phyloP scores from a whole-genome alignment of 2,329 filamentous ascomycete species.

The Botryosphaeria dothidea region DNA sequence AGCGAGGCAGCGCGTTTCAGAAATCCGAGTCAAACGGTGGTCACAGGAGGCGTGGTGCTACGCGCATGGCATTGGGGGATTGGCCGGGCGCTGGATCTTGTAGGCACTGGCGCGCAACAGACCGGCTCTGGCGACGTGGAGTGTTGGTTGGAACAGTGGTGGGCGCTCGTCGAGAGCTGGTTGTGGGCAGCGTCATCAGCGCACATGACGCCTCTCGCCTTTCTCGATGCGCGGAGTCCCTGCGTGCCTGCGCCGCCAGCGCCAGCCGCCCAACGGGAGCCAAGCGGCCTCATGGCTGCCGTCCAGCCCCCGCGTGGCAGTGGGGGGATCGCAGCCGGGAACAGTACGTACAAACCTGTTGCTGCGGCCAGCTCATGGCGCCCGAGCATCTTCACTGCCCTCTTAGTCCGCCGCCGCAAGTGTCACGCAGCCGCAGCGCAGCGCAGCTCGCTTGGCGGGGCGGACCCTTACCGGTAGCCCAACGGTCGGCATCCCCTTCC shows the following conservation, averaged over 20 bases:
- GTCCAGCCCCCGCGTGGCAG: neutral
- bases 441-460: neutral
- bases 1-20: constrained; percentile 3
- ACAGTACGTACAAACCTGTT: neutral
- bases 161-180: neutral
- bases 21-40: constrained; percentile 6
- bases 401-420: too few species aligned
- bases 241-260: neutral
- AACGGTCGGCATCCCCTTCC: neutral
- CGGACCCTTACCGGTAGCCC: neutral
- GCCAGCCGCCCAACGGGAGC: neutral
- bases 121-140: neutral
- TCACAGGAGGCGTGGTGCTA: constrained; percentile 6
- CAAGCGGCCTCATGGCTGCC: neutral
- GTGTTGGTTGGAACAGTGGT: neutral
- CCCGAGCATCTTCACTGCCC: too few species aligned
- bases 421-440: neutral
- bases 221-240: neutral
- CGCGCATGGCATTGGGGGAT: neutral
- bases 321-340: constrained; percentile 7
- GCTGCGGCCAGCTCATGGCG: neutral
- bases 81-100: neutral
- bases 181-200: neutral
- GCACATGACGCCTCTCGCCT: neutral
- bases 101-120: neutral